Percentiles rank a stretch among this genome's conserved stretches.
phyloP scores from a whole-genome alignment of 495 filamentous ascomycete species.

The Astrothelium subdiscretum region DNA sequence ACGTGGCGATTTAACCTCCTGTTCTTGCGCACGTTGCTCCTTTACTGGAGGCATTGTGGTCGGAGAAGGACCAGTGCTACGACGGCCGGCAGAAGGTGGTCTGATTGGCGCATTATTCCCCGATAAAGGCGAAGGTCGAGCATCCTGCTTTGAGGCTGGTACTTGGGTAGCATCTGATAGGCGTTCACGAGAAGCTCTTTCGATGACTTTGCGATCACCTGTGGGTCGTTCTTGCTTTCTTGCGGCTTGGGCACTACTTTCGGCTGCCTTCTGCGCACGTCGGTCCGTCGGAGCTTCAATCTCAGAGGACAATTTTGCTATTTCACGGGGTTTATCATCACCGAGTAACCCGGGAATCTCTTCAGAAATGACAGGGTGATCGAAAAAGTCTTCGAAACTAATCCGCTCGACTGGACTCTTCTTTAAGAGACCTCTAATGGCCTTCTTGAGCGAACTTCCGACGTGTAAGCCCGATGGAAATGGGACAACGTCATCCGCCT shows the following conservation, averaged over 20 bases:
- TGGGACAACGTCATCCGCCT: slow-evolving; percentile 65
- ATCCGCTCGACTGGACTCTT: slow-evolving; percentile 73
- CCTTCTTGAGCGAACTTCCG: slow-evolving; percentile 66
- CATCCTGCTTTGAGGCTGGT: background rate
- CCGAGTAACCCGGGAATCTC: slow-evolving; percentile 73
- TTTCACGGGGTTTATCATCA: slow-evolving; percentile 51
- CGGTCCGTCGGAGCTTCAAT: background rate
- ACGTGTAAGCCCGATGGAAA: slow-evolving; percentile 64
- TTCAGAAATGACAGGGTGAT: slow-evolving; percentile 56
- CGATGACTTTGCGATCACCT: background rate
- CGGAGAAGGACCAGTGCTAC: background rate
- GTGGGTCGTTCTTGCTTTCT: background rate
- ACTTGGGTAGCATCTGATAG: background rate
- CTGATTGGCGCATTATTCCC: background rate
- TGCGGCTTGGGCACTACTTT: background rate
- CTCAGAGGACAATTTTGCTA: background rate
- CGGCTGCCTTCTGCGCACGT: background rate
- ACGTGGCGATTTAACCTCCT: slow-evolving; percentile 10
- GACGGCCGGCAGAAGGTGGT: background rate
- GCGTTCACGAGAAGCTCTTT: background rate
- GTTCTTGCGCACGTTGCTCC: slow-evolving; percentile 7
- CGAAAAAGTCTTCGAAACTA: slow-evolving; percentile 73
- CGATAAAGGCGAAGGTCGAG: background rate
- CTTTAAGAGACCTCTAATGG: slow-evolving; percentile 73
- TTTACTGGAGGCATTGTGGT: slow-evolving; percentile 3